Conservation (phyloP, 805 yeast species). For the Candida rishiriensis region DNA sequence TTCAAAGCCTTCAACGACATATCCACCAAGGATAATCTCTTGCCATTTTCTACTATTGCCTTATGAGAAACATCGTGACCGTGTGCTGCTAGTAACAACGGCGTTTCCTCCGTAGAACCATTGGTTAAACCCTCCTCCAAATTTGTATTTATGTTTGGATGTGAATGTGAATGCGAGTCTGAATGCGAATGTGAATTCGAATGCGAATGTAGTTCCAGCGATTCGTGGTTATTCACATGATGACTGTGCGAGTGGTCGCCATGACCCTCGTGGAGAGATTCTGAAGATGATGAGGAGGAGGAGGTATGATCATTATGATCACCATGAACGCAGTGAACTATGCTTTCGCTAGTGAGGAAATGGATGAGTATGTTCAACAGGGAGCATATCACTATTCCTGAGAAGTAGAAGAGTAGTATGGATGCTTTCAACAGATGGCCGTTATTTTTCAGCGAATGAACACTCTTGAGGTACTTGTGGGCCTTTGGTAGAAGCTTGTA, state of each 20-base stretch:
- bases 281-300: constrained; percentile 4
- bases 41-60: constrained; percentile 1
- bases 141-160: neutral
- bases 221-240: constrained; percentile 3
- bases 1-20: constrained; percentile 27
- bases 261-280: too few relatives aligned
- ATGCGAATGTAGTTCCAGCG: neutral
- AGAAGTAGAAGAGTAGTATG: constrained; percentile 34
- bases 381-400: constrained; percentile 61
- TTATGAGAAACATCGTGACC: neutral
- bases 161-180: constrained; percentile 10
- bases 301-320: constrained; percentile 20
- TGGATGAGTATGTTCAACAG: constrained; percentile 65
- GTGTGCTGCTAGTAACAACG: neutral
- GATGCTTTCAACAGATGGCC: constrained; percentile 35
- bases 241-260: constrained; percentile 1
- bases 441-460: constrained; percentile 23
- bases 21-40: constrained; percentile 24
- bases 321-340: constrained; percentile 81
- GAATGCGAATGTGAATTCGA: neutral
- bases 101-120: neutral
- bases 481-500: constrained; percentile 75
- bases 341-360: constrained; percentile 68
- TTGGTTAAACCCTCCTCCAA: neutral
- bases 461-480: constrained; percentile 36